Base-by-base conservation (phyloP, 345 rosid genomes). In the Brassica incana region DNA sequence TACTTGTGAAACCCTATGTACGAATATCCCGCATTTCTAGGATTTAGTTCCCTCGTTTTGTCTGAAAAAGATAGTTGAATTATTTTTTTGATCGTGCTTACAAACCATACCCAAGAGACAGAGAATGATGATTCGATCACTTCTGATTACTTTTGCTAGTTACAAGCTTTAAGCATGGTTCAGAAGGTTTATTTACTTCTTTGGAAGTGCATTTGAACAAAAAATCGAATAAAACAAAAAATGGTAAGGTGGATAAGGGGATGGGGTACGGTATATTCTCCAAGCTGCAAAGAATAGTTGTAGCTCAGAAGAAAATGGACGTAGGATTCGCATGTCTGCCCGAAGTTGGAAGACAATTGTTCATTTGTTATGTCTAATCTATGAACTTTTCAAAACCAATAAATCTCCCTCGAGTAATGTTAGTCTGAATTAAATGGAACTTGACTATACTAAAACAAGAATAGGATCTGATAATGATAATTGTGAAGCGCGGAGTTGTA, bases 1-100 rank as follows among this genome's bases (percentile, higher is more conserved):
- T 8, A 56, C 43, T 77, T 68, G 67, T 50, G 68, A 25, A 43
- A 78, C 78, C 69, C 73, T 14, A 74, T 71, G 81, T 43, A 8
- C 52, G 30, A 67, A 68, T 72, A 71, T 79, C 77, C 81, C 81
- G 75, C 20, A 63, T 79, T 68, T 76, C 76, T 32, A 82, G 72
- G 84, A 5, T 56, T 65, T 64, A 69, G 75, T 74, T 68, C 78
- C 83, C 75, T 74, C 66, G 15, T 74, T 74, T 60, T 67, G 78
- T 73, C 74, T 67, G 8, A 5, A 30, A n/a, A 23, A 45, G n/a
- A 14, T 8, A 15, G 23, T 2, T 62, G 5, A 33, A 33, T 63
- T 71, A 40, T 25, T 14, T 43, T 10, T 25, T 36, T 16, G 68
- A 61, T 79, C 10, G 29, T 78, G 62, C 36, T 56, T 59, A 27